Conservation (phyloP, 2,329 filamentous ascomycete genomes). For the Cucurbitaria berberidis region DNA sequence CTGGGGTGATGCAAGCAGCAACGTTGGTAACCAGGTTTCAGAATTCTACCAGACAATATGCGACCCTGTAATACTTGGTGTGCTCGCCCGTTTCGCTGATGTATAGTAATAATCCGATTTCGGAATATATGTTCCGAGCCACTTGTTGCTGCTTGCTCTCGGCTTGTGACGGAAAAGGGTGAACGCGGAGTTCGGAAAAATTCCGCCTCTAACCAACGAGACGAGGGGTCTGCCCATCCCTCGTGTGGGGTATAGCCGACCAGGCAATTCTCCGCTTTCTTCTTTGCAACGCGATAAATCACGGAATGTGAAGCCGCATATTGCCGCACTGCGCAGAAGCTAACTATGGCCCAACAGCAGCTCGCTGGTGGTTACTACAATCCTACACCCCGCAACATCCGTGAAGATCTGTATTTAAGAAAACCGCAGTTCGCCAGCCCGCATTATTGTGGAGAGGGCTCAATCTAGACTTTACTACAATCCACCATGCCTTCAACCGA, state of each 20-base stretch:
- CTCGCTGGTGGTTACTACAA: slow-evolving; percentile 25
- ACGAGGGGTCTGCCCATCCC: slow-evolving; percentile 2
- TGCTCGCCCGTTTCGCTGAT: neutral
- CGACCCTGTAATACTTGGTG: neutral
- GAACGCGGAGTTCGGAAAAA: slow-evolving; percentile 28
- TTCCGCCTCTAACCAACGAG: slow-evolving; percentile 33
- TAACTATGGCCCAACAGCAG: slow-evolving; percentile 23
- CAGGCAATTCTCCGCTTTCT: slow-evolving; percentile 23
- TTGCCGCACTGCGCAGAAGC: slow-evolving; percentile 31
- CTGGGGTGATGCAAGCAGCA: neutral
- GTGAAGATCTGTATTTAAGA: slow-evolving; percentile 23
- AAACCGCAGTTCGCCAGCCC: no score
- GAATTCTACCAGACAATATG: neutral
- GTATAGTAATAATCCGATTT: neutral
- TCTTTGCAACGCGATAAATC: slow-evolving; percentile 12
- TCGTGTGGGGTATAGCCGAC: slow-evolving; percentile 33
- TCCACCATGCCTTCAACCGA: slow-evolving; percentile 67
- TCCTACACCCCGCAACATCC: slow-evolving; percentile 33
- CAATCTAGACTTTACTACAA: no score
- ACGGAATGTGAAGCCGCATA: slow-evolving; percentile 38
- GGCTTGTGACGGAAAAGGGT: slow-evolving; percentile 36
- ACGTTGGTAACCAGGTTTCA: neutral
- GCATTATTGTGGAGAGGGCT: no score
- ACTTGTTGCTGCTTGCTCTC: slow-evolving; percentile 11
- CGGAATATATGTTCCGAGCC: slow-evolving; percentile 22